Base-by-base conservation (phyloP, 208 protist genomes). In the Crithidia thermophila region DNA sequence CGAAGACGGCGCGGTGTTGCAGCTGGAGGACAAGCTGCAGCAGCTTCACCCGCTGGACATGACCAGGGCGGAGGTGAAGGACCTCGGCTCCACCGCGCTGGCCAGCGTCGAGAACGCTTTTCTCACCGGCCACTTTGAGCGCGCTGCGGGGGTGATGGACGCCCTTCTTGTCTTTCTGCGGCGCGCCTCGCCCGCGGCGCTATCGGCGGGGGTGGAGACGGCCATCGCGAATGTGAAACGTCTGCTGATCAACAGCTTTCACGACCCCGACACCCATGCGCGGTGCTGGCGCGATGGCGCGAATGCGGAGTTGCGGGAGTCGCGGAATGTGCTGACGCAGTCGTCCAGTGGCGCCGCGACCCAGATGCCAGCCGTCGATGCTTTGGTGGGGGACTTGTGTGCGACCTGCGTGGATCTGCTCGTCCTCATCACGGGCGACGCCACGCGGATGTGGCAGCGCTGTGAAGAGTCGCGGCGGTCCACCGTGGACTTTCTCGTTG, bases 361-460 rank as follows among this genome's bases (percentile, higher is more conserved):
- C 23, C n/a, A 6, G 21, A 34, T 21, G 37, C 53, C 6, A 28
- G 57, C 20, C 28, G 28, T 69, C 2, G 61, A 75, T 53, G 43
- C 3, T 16, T 47, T 83, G 6, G 78, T 84, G 3, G 66, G 78
- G 37, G 72, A 86, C 36, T 53, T 93, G n/a, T 85, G 82, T 37
- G 68, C 68, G 6, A 69, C 85, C 23, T 85, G 73, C 52, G 30
- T 89, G 20, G 78, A 91, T 64, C 34, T 94, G 13, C 73, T 96
- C 23, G 47, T 93, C 8, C 79, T 92, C 68, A 79, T 87, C 31
- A 93, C 77, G 61, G 81, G 88, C 5, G 90, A 96, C 49, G 82
- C 77, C 5, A 43, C 34, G 42, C 39, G 75, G 51, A 60, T 96
- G 46, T 57, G 72, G 28, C 33, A 85, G 36, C 77, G 72, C 20